Evolutionary conservation across 257 asterid genomes (phyloP).

Genomic region (Linaria vulgaris): DNA sequence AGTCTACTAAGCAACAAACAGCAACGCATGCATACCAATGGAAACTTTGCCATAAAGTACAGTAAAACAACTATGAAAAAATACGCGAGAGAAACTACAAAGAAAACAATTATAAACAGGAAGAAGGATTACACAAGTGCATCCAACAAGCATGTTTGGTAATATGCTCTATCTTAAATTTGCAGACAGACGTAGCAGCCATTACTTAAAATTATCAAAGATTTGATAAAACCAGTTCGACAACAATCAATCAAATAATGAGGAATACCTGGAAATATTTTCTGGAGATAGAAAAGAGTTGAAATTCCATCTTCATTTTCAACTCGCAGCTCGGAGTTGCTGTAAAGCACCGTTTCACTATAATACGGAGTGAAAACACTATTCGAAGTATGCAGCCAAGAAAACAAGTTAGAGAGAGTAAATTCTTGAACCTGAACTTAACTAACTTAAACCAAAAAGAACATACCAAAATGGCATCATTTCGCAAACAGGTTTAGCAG

Average conservation of each 20-base stretch:
- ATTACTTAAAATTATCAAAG: slow-evolving; percentile 18
- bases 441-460: neutral
- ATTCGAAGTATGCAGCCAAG: slow-evolving; percentile 29
- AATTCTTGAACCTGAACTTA: slow-evolving; percentile 16
- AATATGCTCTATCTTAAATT: slow-evolving; percentile 1
- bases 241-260: slow-evolving; percentile 16
- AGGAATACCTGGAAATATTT: slow-evolving; percentile 83
- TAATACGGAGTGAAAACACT: slow-evolving; percentile 99
- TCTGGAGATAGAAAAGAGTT: slow-evolving; percentile 88
- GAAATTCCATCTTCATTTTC: slow-evolving; percentile 99
- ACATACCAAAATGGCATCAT: slow-evolving; percentile 92
- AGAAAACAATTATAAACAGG: slow-evolving; percentile 7
- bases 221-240: neutral
- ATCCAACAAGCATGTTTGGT: neutral
- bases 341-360: slow-evolving; percentile 97
- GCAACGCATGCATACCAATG: neutral
- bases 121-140: slow-evolving; percentile 3
- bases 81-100: neutral
- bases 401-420: slow-evolving; percentile 28
- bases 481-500: slow-evolving; percentile 86
- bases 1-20: too few relatives aligned
- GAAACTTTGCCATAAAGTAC: neutral
- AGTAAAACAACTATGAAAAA: neutral
- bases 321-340: slow-evolving; percentile 79
- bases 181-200: slow-evolving; percentile 22